phyloP scores from a whole-genome alignment of 2,329 filamentous ascomycete genomes.

The Didymella keratinophila region DNA sequence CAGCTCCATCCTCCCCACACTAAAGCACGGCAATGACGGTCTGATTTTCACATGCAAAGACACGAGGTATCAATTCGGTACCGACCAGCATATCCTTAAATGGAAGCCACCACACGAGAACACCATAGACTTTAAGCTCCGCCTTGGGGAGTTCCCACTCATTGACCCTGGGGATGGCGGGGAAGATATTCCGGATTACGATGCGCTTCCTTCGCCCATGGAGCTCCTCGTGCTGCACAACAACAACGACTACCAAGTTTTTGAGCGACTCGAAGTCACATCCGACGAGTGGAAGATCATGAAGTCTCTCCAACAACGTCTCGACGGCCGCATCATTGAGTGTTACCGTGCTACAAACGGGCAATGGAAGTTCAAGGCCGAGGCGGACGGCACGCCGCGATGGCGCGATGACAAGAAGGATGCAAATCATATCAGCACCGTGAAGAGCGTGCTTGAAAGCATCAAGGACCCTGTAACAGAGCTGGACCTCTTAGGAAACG shows the following conservation, averaged over 20 bases:
- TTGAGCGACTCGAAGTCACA: constrained; percentile 71
- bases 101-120: constrained; percentile 98
- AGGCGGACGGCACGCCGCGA: constrained; percentile 65
- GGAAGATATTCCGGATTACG: constrained; percentile 78
- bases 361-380: constrained; percentile 76
- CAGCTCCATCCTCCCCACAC: constrained; percentile 78
- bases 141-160: constrained; percentile 73
- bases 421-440: constrained; percentile 86
- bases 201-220: constrained; percentile 72
- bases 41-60: constrained; percentile 96
- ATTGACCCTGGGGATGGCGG: constrained; percentile 74
- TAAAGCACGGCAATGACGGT: constrained; percentile 94
- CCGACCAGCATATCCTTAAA: constrained; percentile 92
- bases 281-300: constrained; percentile 83
- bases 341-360: constrained; percentile 79
- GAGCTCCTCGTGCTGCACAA: constrained; percentile 76
- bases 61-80: constrained; percentile 86
- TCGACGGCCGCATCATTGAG: constrained; percentile 90
- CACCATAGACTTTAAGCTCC: constrained; percentile 88
- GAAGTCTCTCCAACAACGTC: constrained; percentile 74
- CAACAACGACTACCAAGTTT: constrained; percentile 69
- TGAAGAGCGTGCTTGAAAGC: constrained; percentile 86
- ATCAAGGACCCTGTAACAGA: constrained; percentile 87
- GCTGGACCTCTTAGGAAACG: constrained; percentile 76
- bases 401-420: constrained; percentile 93